These are phyloP conservation scores for Exidia glandulosa DNA, from an alignment of 768 basidiomycete genomes.

Conservation along the genomic window DNA sequence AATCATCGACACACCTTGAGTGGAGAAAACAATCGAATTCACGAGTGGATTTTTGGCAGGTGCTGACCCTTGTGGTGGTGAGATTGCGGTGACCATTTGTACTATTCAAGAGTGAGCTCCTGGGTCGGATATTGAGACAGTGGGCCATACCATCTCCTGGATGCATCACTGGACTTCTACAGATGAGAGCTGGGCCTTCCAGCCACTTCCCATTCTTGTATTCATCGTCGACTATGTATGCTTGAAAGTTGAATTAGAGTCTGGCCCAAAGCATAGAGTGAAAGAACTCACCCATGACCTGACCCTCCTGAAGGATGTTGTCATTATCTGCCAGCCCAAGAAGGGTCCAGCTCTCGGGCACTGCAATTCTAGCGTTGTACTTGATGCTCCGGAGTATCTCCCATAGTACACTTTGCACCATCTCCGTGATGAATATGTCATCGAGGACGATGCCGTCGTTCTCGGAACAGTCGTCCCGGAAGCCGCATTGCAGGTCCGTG, in stretches of 20 bases:
- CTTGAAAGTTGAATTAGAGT: too few species aligned
- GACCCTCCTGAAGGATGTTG: constrained; percentile 38
- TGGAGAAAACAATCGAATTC: constrained; percentile 65
- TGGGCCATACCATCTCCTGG: constrained; percentile 51
- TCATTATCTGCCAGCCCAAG: constrained; percentile 83
- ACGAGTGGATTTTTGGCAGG: constrained; percentile 42
- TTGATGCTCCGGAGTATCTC: constrained; percentile 66
- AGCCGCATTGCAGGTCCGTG: constrained; percentile 34
- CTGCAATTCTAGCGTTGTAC: constrained; percentile 59
- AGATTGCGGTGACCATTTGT: constrained; percentile 20
- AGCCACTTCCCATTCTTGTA: constrained; percentile 44
- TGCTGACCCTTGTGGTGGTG: constrained; percentile 24
- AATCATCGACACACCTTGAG: constrained; percentile 32
- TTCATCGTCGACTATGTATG: too few species aligned
- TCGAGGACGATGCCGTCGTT: constrained; percentile 28
- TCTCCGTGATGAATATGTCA: constrained; percentile 43
- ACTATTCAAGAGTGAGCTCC: constrained; percentile 25
- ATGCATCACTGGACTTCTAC: constrained; percentile 64
- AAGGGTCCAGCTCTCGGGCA: constrained; percentile 56
- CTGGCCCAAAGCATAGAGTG: too few species aligned
- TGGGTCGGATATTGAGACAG: too few species aligned
- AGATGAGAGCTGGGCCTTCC: constrained; percentile 50
- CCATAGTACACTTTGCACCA: constrained; percentile 51
- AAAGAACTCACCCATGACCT: constrained; percentile 51
- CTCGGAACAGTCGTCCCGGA: constrained; percentile 21